Evolutionary conservation across 2,329 filamentous ascomycete genomes (phyloP).

Genomic region (Pseudogymnoascus sp.): DNA sequence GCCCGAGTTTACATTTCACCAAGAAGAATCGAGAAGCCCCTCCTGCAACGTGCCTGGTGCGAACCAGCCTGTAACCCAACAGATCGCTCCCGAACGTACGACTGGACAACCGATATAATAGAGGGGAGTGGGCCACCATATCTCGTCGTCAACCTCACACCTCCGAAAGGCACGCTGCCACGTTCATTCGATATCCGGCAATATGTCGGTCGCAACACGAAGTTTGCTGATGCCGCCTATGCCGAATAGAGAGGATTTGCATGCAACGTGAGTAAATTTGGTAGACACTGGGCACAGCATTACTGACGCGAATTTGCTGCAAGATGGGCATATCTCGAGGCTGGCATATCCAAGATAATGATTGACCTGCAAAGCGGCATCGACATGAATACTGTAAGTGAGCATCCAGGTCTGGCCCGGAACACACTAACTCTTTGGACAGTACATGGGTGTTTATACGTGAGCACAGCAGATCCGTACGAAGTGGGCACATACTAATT

Average conservation of each 20-base stretch:
- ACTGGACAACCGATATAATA: background rate
- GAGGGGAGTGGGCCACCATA: conserved; percentile 1
- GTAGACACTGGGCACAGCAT: background rate
- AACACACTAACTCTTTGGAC: conserved; percentile 14
- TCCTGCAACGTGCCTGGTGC: background rate
- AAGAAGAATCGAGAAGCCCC: background rate
- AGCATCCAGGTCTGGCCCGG: background rate
- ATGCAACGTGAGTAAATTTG: conserved; percentile 47
- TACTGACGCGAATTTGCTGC: conserved; percentile 11
- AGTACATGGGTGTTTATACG: conserved; percentile 98
- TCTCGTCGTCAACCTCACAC: background rate
- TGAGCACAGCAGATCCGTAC: conserved; percentile 30
- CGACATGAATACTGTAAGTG: conserved; percentile 74
- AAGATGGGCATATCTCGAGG: conserved; percentile 85
- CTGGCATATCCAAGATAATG: conserved; percentile 89
- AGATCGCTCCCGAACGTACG: background rate
- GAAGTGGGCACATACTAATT: background rate
- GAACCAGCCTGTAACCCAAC: background rate
- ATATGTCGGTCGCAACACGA: conserved; percentile 12
- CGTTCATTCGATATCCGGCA: conserved; percentile 2
- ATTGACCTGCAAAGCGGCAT: conserved; percentile 82
- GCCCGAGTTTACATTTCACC: background rate
- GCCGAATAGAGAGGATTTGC: conserved; percentile 53
- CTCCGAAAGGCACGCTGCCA: conserved; percentile 5
- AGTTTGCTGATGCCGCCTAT: conserved; percentile 41